Conservation (phyloP, 1,284 basidiomycete genomes). For the Mrakiaceae sp. region DNA sequence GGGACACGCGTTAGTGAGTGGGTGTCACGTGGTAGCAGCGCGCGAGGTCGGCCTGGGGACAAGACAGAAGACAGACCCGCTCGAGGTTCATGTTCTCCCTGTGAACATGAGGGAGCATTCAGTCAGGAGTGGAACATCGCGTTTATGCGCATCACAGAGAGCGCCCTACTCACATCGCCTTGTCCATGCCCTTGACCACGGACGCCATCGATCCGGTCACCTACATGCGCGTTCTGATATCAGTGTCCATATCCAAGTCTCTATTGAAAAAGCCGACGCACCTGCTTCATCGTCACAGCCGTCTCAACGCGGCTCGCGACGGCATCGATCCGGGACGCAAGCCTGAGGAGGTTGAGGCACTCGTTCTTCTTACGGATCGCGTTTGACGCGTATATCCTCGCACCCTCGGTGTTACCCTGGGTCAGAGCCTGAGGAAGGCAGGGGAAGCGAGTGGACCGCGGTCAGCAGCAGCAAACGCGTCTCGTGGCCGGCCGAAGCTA, state of each 20-base stretch:
- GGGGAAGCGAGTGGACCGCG: no score
- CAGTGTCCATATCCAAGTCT: neutral
- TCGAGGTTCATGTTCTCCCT: constrained; percentile 93
- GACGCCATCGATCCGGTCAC: neutral
- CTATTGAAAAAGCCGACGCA: constrained; percentile 17
- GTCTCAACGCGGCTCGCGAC: constrained; percentile 95
- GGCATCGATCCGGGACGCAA: constrained; percentile 87
- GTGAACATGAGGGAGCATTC: no score
- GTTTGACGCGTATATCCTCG: constrained; percentile 97
- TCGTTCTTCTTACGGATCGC: constrained; percentile 99
- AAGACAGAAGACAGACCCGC: constrained; percentile 46
- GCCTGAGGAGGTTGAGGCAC: constrained; percentile 72
- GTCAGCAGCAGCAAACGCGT: neutral
- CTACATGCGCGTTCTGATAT: constrained; percentile 30
- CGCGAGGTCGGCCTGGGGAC: neutral
- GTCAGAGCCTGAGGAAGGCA: constrained; percentile 61
- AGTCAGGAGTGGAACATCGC: no score
- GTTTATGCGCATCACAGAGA: no score
- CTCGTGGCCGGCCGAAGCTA: neutral
- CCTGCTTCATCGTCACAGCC: constrained; percentile 88
- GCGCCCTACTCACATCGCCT: constrained; percentile 55
- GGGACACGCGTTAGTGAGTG: neutral
- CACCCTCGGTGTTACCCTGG: constrained; percentile 94
- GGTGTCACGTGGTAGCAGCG: constrained; percentile 3
- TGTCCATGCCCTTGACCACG: constrained; percentile 97